Evolutionary conservation across 148 eudicot species (phyloP).

Genomic region (Chenopodium album): DNA sequence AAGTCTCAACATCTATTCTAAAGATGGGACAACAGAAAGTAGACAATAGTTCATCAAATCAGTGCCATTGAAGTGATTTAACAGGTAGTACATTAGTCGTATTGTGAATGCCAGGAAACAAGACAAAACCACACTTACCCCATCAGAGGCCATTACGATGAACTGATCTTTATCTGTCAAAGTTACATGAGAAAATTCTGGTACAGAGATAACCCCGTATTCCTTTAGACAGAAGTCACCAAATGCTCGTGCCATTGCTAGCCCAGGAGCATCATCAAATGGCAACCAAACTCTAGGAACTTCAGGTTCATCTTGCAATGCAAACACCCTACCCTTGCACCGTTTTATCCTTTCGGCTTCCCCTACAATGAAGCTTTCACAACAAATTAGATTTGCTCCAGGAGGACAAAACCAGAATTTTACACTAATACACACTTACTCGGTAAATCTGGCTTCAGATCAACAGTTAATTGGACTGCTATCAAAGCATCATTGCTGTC

Average conservation of each 20-base stretch:
- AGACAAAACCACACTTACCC: conserved; percentile 53
- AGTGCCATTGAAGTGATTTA: background rate
- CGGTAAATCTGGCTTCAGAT: conserved; percentile 98
- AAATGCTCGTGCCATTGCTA: conserved; percentile 99
- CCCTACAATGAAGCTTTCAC: conserved; percentile 39
- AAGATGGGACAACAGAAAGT: background rate
- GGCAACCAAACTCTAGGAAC: conserved; percentile 98
- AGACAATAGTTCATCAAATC: background rate
- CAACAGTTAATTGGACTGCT: conserved; percentile 91
- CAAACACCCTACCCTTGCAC: conserved; percentile 94
- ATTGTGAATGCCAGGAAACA: conserved; percentile 6
- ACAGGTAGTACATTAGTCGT: conserved; percentile 3
- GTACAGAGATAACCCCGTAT: conserved; percentile 92
- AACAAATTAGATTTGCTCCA: conserved; percentile 13
- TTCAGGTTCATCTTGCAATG: conserved; percentile 98
- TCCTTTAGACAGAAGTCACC: conserved; percentile 98
- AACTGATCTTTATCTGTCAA: conserved; percentile 84
- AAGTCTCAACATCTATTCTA: background rate
- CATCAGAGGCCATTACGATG: conserved; percentile 94
- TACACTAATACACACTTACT: conserved; percentile 44
- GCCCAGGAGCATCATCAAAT: conserved; percentile 97
- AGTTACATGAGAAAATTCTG: conserved; percentile 72
- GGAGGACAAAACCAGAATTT: background rate
- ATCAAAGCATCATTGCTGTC: conserved; percentile 57
- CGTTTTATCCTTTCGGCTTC: conserved; percentile 96